A percentile compares a stretch with the other conserved stretches of the same genome.
These are phyloP conservation scores for Amoeboaphelidium occidentale DNA, from an alignment of 371 early-diverging fungal genomes.

Conservation along the genomic window DNA sequence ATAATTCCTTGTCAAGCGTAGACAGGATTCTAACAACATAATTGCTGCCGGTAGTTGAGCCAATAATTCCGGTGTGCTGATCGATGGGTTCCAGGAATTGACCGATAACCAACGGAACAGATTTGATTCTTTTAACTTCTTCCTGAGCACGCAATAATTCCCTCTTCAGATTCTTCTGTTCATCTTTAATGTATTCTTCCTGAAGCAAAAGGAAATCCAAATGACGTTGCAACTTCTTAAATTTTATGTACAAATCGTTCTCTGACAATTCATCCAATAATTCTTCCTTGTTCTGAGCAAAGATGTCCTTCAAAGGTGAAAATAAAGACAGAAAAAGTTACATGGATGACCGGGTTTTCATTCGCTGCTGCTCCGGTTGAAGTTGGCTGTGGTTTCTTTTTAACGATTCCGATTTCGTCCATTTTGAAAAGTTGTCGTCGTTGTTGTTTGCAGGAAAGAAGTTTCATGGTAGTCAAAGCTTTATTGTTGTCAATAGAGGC, in stretches of 20 bases:
- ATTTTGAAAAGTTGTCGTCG: too few relatives aligned
- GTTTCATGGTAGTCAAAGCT: too few relatives aligned
- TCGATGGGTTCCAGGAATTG: slow-evolving; percentile 98
- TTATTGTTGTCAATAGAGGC: too few relatives aligned
- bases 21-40: slow-evolving; percentile 89
- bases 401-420: too few relatives aligned
- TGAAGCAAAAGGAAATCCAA: slow-evolving; percentile 88
- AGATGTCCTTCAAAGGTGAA: too few relatives aligned
- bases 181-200: slow-evolving; percentile 97
- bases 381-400: too few relatives aligned
- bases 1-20: slow-evolving; percentile 93
- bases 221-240: slow-evolving; percentile 46
- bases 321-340: too few relatives aligned
- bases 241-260: background rate
- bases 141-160: slow-evolving; percentile 74
- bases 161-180: slow-evolving; percentile 88
- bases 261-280: too few relatives aligned
- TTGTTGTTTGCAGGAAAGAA: too few relatives aligned
- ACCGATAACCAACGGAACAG: slow-evolving; percentile 97
- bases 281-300: too few relatives aligned
- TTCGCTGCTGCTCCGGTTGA: too few relatives aligned
- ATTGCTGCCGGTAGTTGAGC: slow-evolving; percentile 87
- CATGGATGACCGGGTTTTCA: too few relatives aligned
- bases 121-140: slow-evolving; percentile 96
- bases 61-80: slow-evolving; percentile 91